Evolutionary conservation across 805 yeast species (phyloP).

Genomic region (Yueomyces sp.): DNA sequence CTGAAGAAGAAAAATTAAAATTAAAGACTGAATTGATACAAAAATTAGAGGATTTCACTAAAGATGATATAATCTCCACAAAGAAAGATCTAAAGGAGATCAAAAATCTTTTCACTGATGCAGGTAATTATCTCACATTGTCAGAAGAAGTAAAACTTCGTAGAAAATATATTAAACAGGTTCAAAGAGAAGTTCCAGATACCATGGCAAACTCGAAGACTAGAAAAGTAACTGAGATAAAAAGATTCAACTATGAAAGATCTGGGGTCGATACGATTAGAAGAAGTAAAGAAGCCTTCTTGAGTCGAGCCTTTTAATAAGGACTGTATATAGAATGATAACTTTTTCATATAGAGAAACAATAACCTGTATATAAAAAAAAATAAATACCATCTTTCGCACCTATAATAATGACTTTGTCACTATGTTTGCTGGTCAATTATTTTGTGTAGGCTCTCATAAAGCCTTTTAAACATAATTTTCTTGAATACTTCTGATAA

Average conservation of each 20-base stretch:
- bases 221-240: conserved; percentile 38
- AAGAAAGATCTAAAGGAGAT: conserved; percentile 18
- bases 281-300: conserved; percentile 41
- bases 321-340: too few species aligned
- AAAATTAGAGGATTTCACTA: conserved; percentile 9
- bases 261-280: conserved; percentile 39
- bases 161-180: conserved; percentile 39
- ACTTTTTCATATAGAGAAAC: too few species aligned
- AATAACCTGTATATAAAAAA: too few species aligned
- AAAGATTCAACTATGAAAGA: conserved; percentile 48
- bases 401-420: too few species aligned
- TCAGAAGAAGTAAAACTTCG: conserved; percentile 29
- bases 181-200: conserved; percentile 36
- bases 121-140: conserved; percentile 16
- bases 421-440: too few species aligned
- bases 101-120: conserved; percentile 28
- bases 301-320: conserved; percentile 2
- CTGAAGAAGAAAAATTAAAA: conserved; percentile 20
- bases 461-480: too few species aligned
- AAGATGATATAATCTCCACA: neutral
- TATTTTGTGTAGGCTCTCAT: too few species aligned
- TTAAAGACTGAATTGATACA: conserved; percentile 16
- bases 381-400: too few species aligned
- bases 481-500: too few species aligned
- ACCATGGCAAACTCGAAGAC: conserved; percentile 27